phyloP scores from a whole-genome alignment of 2,329 filamentous ascomycete species.

The Chaetomium sp. region DNA sequence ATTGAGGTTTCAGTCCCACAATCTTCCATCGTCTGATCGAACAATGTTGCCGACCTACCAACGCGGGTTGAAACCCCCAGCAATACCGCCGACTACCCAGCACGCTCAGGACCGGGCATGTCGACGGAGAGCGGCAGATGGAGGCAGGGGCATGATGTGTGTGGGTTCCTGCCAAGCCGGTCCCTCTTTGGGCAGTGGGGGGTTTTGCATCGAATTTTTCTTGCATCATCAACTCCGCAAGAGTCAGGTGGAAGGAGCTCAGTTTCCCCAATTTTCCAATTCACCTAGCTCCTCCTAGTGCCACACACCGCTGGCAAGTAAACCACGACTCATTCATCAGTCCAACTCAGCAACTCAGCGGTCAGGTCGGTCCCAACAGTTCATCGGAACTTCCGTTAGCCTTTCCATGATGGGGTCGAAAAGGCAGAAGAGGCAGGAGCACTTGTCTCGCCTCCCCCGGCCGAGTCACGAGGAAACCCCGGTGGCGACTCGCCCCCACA shows the following conservation, averaged over 20 bases:
- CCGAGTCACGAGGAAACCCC: conserved; percentile 16
- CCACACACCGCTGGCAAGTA: background rate
- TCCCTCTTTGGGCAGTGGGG: background rate
- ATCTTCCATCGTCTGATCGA: background rate
- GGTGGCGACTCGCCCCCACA: conserved; percentile 15
- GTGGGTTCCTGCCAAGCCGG: conserved; percentile 24
- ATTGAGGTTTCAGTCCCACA: conserved; percentile 1
- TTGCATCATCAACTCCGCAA: conserved; percentile 2
- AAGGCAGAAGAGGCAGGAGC: background rate
- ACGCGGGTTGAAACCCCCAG: background rate
- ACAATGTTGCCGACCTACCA: background rate
- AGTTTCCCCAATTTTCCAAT: background rate
- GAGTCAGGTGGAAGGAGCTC: conserved; percentile 1
- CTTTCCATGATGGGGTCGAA: background rate
- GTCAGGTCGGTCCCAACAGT: too few species aligned
- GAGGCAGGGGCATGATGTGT: conserved; percentile 10
- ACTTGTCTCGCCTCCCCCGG: background rate
- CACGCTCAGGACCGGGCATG: conserved; percentile 1
- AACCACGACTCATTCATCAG: background rate
- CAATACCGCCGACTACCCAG: background rate
- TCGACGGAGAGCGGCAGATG: conserved; percentile 27
- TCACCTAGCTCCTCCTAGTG: background rate
- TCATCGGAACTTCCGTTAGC: background rate
- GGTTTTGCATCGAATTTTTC: conserved; percentile 2
- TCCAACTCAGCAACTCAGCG: background rate